Percentiles rank a stretch among this genome's conserved stretches.
These are phyloP conservation scores for Russula ochroleuca DNA, from an alignment of 768 basidiomycete species.

Conservation along the genomic window DNA sequence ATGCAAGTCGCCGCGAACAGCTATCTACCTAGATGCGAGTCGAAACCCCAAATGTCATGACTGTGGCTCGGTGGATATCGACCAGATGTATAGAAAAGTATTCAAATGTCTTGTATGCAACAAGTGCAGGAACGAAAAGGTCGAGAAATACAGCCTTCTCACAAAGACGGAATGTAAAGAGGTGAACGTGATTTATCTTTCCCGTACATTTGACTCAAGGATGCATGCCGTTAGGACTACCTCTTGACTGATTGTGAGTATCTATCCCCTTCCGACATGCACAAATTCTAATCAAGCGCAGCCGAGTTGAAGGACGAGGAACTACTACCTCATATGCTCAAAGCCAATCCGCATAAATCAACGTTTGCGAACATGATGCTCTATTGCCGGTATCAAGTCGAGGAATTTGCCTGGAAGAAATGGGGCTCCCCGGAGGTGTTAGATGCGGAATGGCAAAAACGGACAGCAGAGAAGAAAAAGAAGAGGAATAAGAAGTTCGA, in stretches of 20 bases:
- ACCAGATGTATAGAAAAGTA: slow-evolving; percentile 72
- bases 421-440: slow-evolving; percentile 94
- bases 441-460: slow-evolving; percentile 79
- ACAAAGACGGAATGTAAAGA: slow-evolving; percentile 99
- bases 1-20: slow-evolving; percentile 39
- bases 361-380: slow-evolving; percentile 99
- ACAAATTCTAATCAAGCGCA: slow-evolving; percentile 33
- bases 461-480: slow-evolving; percentile 77
- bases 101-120: slow-evolving; percentile 87
- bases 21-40: slow-evolving; percentile 67
- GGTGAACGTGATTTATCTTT: slow-evolving; percentile 40
- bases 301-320: slow-evolving; percentile 93
- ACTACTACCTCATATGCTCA: slow-evolving; percentile 85
- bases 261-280: slow-evolving; percentile 7
- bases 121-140: slow-evolving; percentile 81
- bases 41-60: slow-evolving; percentile 82
- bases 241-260: slow-evolving; percentile 83
- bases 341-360: slow-evolving; percentile 91
- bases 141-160: slow-evolving; percentile 89
- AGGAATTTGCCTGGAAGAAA: slow-evolving; percentile 96
- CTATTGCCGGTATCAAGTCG: slow-evolving; percentile 88
- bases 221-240: slow-evolving; percentile 61
- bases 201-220: not conserved
- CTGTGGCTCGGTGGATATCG: slow-evolving; percentile 86
- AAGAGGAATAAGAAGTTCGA: slow-evolving; percentile 96